Conservation (phyloP, 192 early-diverging fungal species). For the Linnemannia exigua region DNA sequence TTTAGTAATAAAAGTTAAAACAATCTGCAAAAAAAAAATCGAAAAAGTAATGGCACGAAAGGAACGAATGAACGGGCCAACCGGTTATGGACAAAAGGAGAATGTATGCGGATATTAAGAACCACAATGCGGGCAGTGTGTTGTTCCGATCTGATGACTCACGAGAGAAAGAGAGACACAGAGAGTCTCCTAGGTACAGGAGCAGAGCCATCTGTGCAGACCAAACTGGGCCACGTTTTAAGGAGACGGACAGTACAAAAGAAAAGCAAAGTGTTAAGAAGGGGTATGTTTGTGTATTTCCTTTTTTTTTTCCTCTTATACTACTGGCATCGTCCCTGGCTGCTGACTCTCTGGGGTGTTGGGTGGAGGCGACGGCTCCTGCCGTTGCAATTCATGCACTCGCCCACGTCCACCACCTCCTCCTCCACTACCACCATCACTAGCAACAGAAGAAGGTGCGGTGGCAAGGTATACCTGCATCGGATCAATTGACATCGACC, state of each 20-base stretch:
- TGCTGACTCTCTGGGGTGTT: not conserved
- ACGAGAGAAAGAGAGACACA: too few species aligned
- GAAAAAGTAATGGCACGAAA: not conserved
- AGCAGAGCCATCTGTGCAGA: too few species aligned
- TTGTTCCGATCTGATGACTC: too few species aligned
- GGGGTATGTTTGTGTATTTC: not conserved
- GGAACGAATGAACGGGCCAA: not conserved
- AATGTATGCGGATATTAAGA: too few species aligned
- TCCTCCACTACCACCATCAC: not conserved
- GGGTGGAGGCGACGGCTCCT: not conserved
- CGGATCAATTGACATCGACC: not conserved
- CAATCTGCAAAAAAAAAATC: conserved; percentile 2
- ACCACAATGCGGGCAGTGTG: too few species aligned
- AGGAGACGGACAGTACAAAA: too few species aligned
- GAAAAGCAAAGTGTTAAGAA: not conserved
- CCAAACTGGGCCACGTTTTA: too few species aligned
- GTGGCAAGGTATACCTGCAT: not conserved
- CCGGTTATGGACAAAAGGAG: too few species aligned
- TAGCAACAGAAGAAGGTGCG: not conserved
- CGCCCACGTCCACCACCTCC: not conserved
- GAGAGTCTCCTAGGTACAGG: too few species aligned
- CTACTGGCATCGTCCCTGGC: not conserved
- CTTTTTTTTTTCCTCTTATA: not conserved
- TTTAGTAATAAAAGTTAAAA: conserved; percentile 8
- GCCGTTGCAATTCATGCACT: not conserved